These are phyloP conservation scores for Leishmania martiniquensis DNA, from an alignment of 208 protist species.

Conservation along the genomic window DNA sequence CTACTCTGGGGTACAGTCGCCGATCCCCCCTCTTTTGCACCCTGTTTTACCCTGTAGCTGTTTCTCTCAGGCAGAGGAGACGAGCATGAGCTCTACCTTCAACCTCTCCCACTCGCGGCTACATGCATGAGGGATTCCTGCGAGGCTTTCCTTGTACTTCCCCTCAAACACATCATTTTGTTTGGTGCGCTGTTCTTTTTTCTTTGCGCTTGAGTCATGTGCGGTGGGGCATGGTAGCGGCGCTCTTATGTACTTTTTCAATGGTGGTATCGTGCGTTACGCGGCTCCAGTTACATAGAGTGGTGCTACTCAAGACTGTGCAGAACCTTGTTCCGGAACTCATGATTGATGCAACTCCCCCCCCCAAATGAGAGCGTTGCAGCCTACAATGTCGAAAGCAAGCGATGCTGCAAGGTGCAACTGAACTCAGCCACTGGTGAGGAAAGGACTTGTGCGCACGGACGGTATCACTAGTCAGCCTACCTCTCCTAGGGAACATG, in stretches of 20 bases:
- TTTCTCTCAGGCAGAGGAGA: conserved; percentile 5
- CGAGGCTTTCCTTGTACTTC: conserved; percentile 1
- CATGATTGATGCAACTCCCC: background rate
- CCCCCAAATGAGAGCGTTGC: background rate
- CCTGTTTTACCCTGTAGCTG: background rate
- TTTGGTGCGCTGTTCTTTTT: conserved; percentile 33
- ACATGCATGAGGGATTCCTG: background rate
- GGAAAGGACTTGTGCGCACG: background rate
- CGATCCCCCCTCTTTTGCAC: background rate
- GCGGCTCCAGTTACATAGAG: conserved; percentile 4
- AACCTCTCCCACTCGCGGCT: background rate
- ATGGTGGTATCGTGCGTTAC: background rate
- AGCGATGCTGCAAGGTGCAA: background rate
- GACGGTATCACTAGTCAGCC: background rate
- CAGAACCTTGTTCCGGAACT: background rate
- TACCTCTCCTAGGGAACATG: background rate
- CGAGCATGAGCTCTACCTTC: background rate
- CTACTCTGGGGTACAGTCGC: background rate
- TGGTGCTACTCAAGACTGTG: background rate
- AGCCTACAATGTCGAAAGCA: background rate
- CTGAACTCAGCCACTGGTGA: background rate
- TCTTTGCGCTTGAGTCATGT: conserved; percentile 11
- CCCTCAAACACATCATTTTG: conserved; percentile 1
- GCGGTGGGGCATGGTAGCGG: background rate
- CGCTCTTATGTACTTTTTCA: conserved; percentile 20